Base-by-base conservation (phyloP, 495 filamentous ascomycete genomes). In the Ascobolus immersus region DNA sequence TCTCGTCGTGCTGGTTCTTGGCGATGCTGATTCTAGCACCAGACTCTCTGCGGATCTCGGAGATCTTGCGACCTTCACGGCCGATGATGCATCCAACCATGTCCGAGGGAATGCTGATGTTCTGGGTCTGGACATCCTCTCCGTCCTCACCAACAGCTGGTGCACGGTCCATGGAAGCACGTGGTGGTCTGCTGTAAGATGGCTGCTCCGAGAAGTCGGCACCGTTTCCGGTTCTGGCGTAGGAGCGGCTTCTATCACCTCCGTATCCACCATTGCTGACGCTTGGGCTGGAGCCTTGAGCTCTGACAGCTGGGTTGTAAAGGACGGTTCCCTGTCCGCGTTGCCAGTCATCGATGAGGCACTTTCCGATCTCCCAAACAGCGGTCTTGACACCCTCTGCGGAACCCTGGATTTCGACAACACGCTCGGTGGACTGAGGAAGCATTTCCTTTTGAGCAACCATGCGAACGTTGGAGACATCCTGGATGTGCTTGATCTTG, bases 41-140 rank as follows among this genome's bases (percentile, higher is more conserved):
- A 41, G 86, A 96, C 36, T 69, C 80, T 56, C 89, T 81, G 47
- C 86, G 72, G 44, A 96, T 96, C 56, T 96, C 86, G 48, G 77
- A 89, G 49, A 96, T 96, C 65, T 94, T 96, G 60, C 64, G 77
- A 35, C 86, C 86, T 27, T 59, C 77, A 35, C 81, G 72, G 37
- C 86, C 86, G 52, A 96, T 96, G 58, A 96, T 96, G 58, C 86
- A 96, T 35, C 86, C 86, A 55, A 96, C 86, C 86, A 96, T 96
- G 56, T 96, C 86, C 15, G 86, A 75, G 20, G 86, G 86, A 46
- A 96, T 96, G 57, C 80, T 91, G 60, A 96, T 96, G 56, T 94
- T 94, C 48, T 96, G 89, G 4, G 86, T 96, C 55, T 92, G 86
- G 32, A 93, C 71, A 52, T 92, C 84, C 50, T 96, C 89, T 29